These are phyloP conservation scores for Aureobasidium sp. DNA, from an alignment of 2,329 filamentous ascomycete species.

Conservation along the genomic window DNA sequence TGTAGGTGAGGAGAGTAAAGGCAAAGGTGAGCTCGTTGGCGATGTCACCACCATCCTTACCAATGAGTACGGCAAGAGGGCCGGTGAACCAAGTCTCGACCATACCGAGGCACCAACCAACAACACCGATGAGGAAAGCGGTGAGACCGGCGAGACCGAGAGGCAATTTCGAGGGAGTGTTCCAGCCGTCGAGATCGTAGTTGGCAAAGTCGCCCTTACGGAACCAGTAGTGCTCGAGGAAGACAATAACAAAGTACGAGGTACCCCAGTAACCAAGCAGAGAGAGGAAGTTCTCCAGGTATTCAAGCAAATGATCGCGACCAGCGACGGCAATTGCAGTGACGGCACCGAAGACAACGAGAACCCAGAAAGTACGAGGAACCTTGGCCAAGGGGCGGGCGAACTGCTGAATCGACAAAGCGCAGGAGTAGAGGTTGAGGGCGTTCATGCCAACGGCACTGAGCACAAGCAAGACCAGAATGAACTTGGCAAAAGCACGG, in stretches of 20 bases:
- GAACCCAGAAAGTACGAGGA: conserved; percentile 41
- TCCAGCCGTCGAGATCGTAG: conserved; percentile 39
- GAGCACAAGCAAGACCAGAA: conserved; percentile 31
- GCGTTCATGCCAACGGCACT: conserved; percentile 30
- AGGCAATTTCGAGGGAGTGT: conserved; percentile 34
- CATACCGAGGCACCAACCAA: conserved; percentile 49
- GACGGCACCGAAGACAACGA: conserved; percentile 35
- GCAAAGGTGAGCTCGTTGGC: conserved; percentile 46
- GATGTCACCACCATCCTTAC: conserved; percentile 48
- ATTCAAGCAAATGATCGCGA: conserved; percentile 32
- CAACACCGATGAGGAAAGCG: conserved; percentile 31
- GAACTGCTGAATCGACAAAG: conserved; percentile 39
- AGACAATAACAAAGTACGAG: conserved; percentile 37
- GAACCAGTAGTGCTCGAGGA: conserved; percentile 38
- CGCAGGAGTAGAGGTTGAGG: conserved; percentile 35
- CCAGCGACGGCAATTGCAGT: conserved; percentile 37
- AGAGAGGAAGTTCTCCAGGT: conserved; percentile 38
- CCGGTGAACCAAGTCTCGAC: conserved; percentile 49
- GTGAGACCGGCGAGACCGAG: conserved; percentile 32
- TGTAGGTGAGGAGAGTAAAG: conserved; percentile 39
- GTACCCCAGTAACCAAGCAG: conserved; percentile 41
- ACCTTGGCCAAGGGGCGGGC: conserved; percentile 42
- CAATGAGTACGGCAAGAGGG: conserved; percentile 49
- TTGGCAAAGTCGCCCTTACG: conserved; percentile 31
- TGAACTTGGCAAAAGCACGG: conserved; percentile 40